phyloP scores from a whole-genome alignment of 2,329 filamentous ascomycete species.

The Colletotrichum destructivum region DNA sequence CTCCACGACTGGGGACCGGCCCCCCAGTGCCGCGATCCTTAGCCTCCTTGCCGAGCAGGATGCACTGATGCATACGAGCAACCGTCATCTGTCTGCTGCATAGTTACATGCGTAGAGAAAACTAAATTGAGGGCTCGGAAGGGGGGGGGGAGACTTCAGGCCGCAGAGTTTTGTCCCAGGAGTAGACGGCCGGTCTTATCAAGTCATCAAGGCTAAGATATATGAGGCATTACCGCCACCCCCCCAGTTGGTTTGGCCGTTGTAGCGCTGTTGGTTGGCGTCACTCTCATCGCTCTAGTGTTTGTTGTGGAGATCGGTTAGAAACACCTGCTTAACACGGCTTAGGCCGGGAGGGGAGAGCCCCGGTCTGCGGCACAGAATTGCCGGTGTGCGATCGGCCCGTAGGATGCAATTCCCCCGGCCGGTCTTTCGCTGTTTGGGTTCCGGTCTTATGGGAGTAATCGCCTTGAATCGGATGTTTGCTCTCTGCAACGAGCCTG shows the following conservation, averaged over 20 bases:
- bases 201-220: neutral
- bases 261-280: neutral
- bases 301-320: neutral
- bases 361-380: neutral
- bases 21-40: constrained; percentile 11
- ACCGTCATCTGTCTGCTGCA: neutral
- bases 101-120: neutral
- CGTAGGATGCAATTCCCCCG: neutral
- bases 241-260: neutral
- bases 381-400: neutral
- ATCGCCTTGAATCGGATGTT: too few relatives aligned
- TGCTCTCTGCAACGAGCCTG: too few relatives aligned
- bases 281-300: neutral
- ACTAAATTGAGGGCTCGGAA: neutral
- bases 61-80: neutral
- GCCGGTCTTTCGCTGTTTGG: neutral
- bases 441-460: neutral
- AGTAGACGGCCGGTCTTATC: neutral
- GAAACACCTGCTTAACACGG: constrained; percentile 5
- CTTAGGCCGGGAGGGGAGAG: neutral
- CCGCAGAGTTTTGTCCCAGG: neutral
- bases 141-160: neutral
- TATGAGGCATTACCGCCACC: neutral
- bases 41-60: neutral
- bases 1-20: constrained; percentile 20